Percentiles rank a stretch among this genome's conserved stretches.
phyloP scores from a whole-genome alignment of 768 basidiomycete genomes.

The Rhodosporidiobolus sp. region DNA sequence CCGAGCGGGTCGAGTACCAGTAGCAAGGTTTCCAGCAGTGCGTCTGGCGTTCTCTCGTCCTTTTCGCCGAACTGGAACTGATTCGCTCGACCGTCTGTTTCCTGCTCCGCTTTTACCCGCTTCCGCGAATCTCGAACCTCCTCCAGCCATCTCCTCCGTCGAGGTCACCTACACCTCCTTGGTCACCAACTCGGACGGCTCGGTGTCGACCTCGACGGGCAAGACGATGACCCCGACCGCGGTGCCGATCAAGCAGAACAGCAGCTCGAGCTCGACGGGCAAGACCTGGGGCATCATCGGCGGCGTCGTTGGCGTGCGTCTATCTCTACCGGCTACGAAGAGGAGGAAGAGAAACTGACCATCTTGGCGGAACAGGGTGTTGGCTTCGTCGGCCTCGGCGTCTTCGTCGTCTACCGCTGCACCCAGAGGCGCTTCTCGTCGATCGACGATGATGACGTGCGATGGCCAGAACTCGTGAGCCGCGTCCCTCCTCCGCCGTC shows the following conservation, averaged over 20 bases:
- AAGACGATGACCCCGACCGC: not conserved
- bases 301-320: slow-evolving; percentile 37
- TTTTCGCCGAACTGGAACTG: no score
- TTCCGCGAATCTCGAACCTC: not conserved
- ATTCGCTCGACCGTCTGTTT: not conserved
- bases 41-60: no score
- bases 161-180: slow-evolving; percentile 18
- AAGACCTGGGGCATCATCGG: slow-evolving; percentile 39
- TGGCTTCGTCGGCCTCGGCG: slow-evolving; percentile 22
- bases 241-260: slow-evolving; percentile 16
- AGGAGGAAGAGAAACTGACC: not conserved
- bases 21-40: no score
- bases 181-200: slow-evolving; percentile 23
- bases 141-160: slow-evolving; percentile 1
- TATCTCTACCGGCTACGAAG: no score
- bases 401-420: slow-evolving; percentile 37
- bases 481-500: not conserved
- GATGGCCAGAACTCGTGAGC: no score
- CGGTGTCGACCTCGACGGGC: slow-evolving; percentile 18
- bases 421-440: slow-evolving; percentile 39
- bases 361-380: slow-evolving; percentile 16
- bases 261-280: not conserved
- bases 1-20: no score
- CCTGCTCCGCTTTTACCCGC: not conserved
- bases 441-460: slow-evolving; percentile 29